Conservation (phyloP, 2,329 filamentous ascomycete genomes). For the Didymosphaeria variabile region DNA sequence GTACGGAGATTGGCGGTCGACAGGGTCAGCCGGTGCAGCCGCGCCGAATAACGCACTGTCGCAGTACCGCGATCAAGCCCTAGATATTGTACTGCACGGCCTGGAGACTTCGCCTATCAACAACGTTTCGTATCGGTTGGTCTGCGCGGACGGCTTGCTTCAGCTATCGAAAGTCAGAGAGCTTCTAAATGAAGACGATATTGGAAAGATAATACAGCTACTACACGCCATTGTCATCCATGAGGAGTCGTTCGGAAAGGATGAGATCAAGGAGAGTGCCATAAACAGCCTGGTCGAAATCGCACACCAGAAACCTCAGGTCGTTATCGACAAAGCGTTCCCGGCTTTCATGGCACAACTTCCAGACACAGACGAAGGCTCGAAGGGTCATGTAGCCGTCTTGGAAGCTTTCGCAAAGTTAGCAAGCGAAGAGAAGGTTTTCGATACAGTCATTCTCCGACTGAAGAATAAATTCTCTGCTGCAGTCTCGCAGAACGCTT, state of each 20-base stretch:
- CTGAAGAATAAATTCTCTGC: slow-evolving; percentile 70
- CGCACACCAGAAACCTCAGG: slow-evolving; percentile 67
- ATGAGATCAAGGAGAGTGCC: slow-evolving; percentile 66
- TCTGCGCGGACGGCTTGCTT: slow-evolving; percentile 55
- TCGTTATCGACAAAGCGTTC: slow-evolving; percentile 71
- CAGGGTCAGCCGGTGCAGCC: slow-evolving; percentile 48
- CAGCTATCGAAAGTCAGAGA: slow-evolving; percentile 54
- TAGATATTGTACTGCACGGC: slow-evolving; percentile 55
- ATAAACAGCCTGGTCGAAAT: slow-evolving; percentile 68
- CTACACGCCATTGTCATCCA: slow-evolving; percentile 69
- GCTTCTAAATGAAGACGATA: slow-evolving; percentile 53
- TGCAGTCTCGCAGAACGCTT: slow-evolving; percentile 62
- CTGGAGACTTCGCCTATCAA: slow-evolving; percentile 55
- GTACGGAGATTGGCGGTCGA: slow-evolving; percentile 64
- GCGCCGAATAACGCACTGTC: slow-evolving; percentile 48
- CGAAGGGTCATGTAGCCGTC: slow-evolving; percentile 61
- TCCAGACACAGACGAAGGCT: slow-evolving; percentile 63
- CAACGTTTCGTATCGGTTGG: slow-evolving; percentile 60
- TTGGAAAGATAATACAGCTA: slow-evolving; percentile 64
- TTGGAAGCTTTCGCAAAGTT: slow-evolving; percentile 72
- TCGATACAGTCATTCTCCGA: slow-evolving; percentile 69
- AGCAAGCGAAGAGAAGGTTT: slow-evolving; percentile 68
- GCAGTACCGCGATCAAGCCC: slow-evolving; percentile 51
- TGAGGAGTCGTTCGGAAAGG: slow-evolving; percentile 64
- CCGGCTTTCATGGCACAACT: slow-evolving; percentile 72